Evolutionary conservation across 192 early-diverging fungal species (phyloP), one percentile per base, ranked within the genome.

Genomic region (Umbelopsis ramanniana): DNA sequence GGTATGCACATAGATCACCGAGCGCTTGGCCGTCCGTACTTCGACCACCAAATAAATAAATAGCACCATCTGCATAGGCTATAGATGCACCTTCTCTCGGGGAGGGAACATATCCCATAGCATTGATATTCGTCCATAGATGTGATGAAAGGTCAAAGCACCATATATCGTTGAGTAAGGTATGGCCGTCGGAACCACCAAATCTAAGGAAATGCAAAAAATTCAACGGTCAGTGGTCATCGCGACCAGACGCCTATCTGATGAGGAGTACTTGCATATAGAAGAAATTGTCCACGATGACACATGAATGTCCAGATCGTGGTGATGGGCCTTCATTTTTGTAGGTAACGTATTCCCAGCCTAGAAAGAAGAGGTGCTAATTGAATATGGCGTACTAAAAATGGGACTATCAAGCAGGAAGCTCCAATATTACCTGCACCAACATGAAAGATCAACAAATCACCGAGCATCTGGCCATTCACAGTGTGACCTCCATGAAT

Each of bases 131-230:
- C 9, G 75, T 67, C 87, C 87, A 89, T 8, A 45, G 33, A 26
- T 85, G 81, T 10, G 68, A 76, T 19, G 78, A 67, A 9, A 80
- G 75, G 46, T 87, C 82, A 70, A 79, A 89, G n/a, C 76, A 80
- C 87, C 87, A 89, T 46, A 84, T 80, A 70, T 89, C 87, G 67
- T 89, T 85, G 46, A 80, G 85, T 23, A 80, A 79, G 52, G 63
- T 73, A 35, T 85, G 71, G 46, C 82, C 82, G 69, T 89, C 84
- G 11, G 81, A 80, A 21, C 87, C 87, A 74, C 87, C 87, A 74
- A 89, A 89, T 45, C 84, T 87, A 60, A 46, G 24, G 38, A 63
- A 43, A 43, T 43, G 40, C 6, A 43, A 43, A 12, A 14, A 43
- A 22, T 22, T 52, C 3, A 14, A 0, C n/a, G 57, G 57, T 63